A percentile compares a stretch with the other conserved stretches of the same genome.
Evolutionary conservation across 179 eudicot genomes (phyloP).

Genomic region (Spinacia oleracea): DNA sequence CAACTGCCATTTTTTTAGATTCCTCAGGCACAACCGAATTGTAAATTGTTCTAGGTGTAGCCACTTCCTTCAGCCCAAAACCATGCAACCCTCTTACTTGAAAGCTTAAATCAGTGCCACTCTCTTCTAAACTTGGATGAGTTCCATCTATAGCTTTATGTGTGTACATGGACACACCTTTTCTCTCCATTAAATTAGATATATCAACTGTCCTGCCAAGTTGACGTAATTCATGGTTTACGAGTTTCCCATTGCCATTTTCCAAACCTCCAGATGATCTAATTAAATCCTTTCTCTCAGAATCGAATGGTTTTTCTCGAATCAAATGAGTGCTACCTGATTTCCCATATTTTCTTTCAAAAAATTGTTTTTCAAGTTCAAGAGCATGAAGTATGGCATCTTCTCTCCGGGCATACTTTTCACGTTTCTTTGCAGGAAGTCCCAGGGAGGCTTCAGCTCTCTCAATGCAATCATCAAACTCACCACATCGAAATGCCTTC

Average conservation of each 20-base stretch:
- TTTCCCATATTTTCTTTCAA: conserved; percentile 61
- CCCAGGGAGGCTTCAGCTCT: conserved; percentile 87
- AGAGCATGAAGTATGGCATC: conserved; percentile 99
- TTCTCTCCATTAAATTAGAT: conserved; percentile 36
- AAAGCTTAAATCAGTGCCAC: conserved; percentile 37
- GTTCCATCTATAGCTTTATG: conserved; percentile 36
- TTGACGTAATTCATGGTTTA: conserved; percentile 34
- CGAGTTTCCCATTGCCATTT: conserved; percentile 48
- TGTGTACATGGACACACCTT: conserved; percentile 26
- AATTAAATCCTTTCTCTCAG: conserved; percentile 35
- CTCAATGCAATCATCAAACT: conserved; percentile 92
- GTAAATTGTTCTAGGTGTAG: conserved; percentile 38
- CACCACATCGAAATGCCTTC: conserved; percentile 97
- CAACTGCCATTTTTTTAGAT: conserved; percentile 33
- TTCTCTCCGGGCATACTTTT: conserved; percentile 95
- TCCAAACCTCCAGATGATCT: conserved; percentile 39
- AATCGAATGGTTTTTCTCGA: conserved; percentile 41
- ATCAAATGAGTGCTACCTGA: conserved; percentile 35
- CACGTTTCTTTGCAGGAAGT: conserved; percentile 94
- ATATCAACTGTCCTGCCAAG: conserved; percentile 36
- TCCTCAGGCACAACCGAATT: conserved; percentile 36
- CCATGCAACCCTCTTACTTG: conserved; percentile 53
- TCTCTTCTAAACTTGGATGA: conserved; percentile 40
- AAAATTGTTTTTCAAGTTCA: conserved; percentile 75
- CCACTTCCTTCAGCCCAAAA: conserved; percentile 44